These are phyloP conservation scores for Corymbia citriodora DNA, from an alignment of 441 rosid species.

Conservation along the genomic window DNA sequence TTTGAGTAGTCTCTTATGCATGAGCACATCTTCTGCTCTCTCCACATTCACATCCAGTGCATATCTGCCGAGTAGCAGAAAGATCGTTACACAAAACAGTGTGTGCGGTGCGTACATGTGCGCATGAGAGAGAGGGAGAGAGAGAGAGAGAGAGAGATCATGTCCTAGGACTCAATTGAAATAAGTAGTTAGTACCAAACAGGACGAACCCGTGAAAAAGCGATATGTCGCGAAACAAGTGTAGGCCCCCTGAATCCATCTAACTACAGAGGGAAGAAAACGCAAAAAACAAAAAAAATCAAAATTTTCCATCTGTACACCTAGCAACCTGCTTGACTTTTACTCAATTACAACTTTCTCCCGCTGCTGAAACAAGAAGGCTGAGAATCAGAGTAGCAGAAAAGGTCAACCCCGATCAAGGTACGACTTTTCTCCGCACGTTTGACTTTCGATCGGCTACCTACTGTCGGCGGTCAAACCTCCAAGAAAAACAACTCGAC, in stretches of 20 bases:
- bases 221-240: not conserved
- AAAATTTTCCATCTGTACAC: not conserved
- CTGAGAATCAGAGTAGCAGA: not conserved
- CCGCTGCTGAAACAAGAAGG: not conserved
- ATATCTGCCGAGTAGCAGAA: slow-evolving; percentile 38
- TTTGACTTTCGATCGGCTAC: not conserved
- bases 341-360: not conserved
- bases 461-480: not conserved
- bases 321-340: not conserved
- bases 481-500: not conserved
- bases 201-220: not conserved
- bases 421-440: slow-evolving; percentile 2
- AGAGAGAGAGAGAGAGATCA: not conserved
- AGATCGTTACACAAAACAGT: not conserved
- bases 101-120: not conserved
- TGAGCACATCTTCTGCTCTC: slow-evolving; percentile 91
- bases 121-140: not conserved
- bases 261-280: not conserved
- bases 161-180: not conserved
- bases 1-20: slow-evolving; percentile 66
- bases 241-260: not conserved
- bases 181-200: not conserved
- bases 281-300: too few relatives aligned
- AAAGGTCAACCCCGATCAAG: slow-evolving; percentile 1
- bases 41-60: slow-evolving; percentile 95